Conservation (phyloP, 148 eudicot species). For the Oxyria digyna region DNA sequence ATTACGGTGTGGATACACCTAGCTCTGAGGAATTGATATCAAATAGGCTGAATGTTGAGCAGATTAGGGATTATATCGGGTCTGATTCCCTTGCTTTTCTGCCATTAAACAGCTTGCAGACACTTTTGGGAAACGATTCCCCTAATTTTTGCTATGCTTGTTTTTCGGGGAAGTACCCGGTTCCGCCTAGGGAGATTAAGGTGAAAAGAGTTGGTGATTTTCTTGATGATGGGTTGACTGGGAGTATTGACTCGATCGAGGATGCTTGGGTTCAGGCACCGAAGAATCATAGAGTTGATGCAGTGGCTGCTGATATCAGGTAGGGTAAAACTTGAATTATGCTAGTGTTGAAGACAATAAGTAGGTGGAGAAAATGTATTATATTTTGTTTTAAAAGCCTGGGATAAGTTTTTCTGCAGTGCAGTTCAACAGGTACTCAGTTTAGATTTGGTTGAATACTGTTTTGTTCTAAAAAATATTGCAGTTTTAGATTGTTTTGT, state of each 20-base stretch:
- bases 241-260: slow-evolving; percentile 24
- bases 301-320: slow-evolving; percentile 5
- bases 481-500: background rate
- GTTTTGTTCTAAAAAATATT: background rate
- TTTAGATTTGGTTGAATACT: background rate
- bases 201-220: slow-evolving; percentile 54
- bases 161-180: slow-evolving; percentile 53
- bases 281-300: slow-evolving; percentile 19
- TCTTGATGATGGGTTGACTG: slow-evolving; percentile 30
- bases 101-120: slow-evolving; percentile 41
- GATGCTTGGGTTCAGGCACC: slow-evolving; percentile 37
- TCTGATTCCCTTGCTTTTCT: slow-evolving; percentile 79
- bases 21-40: slow-evolving; percentile 77
- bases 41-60: slow-evolving; percentile 52
- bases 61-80: slow-evolving; percentile 30
- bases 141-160: slow-evolving; percentile 49
- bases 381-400: background rate
- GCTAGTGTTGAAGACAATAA: background rate
- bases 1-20: slow-evolving; percentile 91
- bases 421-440: background rate
- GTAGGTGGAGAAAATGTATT: background rate
- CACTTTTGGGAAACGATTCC: slow-evolving; percentile 26
- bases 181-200: slow-evolving; percentile 33
- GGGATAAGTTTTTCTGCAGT: background rate
- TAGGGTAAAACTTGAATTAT: background rate